Evolutionary conservation across 2,329 filamentous ascomycete species (phyloP).

Genomic region (Venturiaceae sp.): DNA sequence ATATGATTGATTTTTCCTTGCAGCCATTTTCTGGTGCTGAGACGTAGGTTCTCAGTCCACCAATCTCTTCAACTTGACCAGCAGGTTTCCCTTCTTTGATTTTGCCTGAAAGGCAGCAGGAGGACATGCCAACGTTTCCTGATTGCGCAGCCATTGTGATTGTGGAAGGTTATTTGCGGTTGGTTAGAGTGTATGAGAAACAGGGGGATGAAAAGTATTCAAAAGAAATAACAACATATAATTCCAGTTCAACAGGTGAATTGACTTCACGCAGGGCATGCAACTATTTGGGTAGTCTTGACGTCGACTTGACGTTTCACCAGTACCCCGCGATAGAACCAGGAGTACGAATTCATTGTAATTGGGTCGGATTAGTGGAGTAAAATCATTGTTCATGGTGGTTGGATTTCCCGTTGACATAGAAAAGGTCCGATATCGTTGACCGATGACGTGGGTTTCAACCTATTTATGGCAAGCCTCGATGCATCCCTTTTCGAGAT

Average conservation of each 20-base stretch:
- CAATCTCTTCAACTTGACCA: slow-evolving; percentile 26
- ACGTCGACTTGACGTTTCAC: neutral
- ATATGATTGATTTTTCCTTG: slow-evolving; percentile 35
- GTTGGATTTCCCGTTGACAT: too few species aligned
- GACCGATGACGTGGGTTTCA: too few species aligned
- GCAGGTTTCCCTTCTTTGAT: slow-evolving; percentile 26
- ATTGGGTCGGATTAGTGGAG: too few species aligned
- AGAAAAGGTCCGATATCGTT: too few species aligned
- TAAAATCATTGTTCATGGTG: neutral
- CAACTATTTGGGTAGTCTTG: neutral
- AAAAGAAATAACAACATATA: too few species aligned
- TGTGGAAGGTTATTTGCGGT: neutral
- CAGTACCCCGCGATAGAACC: neutral
- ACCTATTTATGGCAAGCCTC: too few species aligned
- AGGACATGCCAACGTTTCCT: slow-evolving; percentile 28
- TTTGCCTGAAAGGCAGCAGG: slow-evolving; percentile 32
- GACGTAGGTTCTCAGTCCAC: slow-evolving; percentile 30
- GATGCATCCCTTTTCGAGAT: too few species aligned
- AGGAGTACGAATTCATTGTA: too few species aligned
- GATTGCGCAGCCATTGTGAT: slow-evolving; percentile 12
- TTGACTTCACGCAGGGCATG: neutral
- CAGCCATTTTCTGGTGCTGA: slow-evolving; percentile 30
- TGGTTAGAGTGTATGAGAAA: neutral
- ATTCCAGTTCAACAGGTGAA: too few species aligned
- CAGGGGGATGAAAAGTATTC: too few species aligned